These are phyloP conservation scores for Ustilago hordei DNA, from an alignment of 1,284 basidiomycete species.

Conservation along the genomic window DNA sequence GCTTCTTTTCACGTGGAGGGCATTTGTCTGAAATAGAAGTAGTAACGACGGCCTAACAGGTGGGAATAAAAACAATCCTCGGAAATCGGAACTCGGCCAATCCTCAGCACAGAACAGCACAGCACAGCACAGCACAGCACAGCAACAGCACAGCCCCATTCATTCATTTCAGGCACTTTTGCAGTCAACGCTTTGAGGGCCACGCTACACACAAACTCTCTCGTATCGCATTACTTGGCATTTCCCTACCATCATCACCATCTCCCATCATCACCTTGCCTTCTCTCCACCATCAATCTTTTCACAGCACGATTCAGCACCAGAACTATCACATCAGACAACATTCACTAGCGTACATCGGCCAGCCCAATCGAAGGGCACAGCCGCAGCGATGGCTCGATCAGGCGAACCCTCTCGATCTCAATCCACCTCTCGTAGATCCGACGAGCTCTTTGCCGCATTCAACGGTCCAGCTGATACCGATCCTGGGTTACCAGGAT, in stretches of 20 bases:
- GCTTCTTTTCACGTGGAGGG: conserved; percentile 2
- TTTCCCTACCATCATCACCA: background rate
- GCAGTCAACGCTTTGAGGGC: background rate
- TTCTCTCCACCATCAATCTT: background rate
- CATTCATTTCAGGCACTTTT: background rate
- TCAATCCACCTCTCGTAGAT: conserved; percentile 24
- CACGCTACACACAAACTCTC: background rate
- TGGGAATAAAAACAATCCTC: background rate
- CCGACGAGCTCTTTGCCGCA: conserved; percentile 42
- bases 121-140: background rate
- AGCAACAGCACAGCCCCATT: background rate
- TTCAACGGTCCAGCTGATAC: conserved; percentile 36
- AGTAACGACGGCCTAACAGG: background rate
- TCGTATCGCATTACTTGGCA: background rate
- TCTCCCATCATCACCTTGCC: background rate
- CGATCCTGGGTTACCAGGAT: conserved; percentile 34
- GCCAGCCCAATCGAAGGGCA: background rate
- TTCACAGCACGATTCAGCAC: background rate
- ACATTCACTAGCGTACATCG: background rate
- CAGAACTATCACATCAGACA: background rate
- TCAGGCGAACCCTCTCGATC: conserved; percentile 24
- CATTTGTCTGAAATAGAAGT: background rate
- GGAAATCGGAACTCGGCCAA: background rate
- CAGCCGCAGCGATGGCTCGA: conserved; percentile 31
- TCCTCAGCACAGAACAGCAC: background rate